Evolutionary conservation across 106 monocot species (phyloP), one percentile per base, ranked within the genome.

Genomic region (Allium sativum): DNA sequence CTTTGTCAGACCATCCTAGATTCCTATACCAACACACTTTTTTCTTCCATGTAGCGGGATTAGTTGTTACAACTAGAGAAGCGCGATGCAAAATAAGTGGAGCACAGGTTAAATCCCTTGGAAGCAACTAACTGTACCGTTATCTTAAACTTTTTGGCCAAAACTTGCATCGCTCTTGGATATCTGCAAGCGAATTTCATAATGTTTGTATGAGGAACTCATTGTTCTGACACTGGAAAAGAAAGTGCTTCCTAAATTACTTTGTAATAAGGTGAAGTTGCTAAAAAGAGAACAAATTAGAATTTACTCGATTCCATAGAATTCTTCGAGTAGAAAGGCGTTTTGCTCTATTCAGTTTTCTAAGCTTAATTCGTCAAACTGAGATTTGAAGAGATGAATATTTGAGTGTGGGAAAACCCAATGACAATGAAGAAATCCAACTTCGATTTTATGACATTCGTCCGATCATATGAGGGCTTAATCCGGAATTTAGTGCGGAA

Each of bases 1-100:
- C 72, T 19, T 67, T 40, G 10, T 79, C 71, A 0, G 86, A 82
- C 76, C 81, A 82, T 0, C 82, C 86, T 6, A 82, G 58, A 58
- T 74, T 66, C 59, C 17, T 44, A 31, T 31, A 31, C 31, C 65
- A 21, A 9, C 6, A 45, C 52, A 75, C 10, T 58, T 70, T 86
- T 55, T 56, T 40, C n/a, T 86, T 56, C 85, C 86, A 82, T 14
- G 44, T 52, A 9, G 8, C 6, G 7, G 12, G 4, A 7, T 12
- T 52, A 40, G 70, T 41, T 14, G 16, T 14, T 8, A 55, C n/a
- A 17, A 74, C 40, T 11, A 65, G 69, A 0, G 6, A 42, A 85
- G 3, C 2, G 60, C 78, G 8, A 48, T n/a, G 8, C 71, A 17
- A 45, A 86, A 81, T 42, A 62, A 2, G n/a, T 11, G 0, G 20